A percentile compares a stretch with the other conserved stretches of the same genome.
phyloP scores from a whole-genome alignment of 768 basidiomycete species.

The Tricholoma hemisulphureum region DNA sequence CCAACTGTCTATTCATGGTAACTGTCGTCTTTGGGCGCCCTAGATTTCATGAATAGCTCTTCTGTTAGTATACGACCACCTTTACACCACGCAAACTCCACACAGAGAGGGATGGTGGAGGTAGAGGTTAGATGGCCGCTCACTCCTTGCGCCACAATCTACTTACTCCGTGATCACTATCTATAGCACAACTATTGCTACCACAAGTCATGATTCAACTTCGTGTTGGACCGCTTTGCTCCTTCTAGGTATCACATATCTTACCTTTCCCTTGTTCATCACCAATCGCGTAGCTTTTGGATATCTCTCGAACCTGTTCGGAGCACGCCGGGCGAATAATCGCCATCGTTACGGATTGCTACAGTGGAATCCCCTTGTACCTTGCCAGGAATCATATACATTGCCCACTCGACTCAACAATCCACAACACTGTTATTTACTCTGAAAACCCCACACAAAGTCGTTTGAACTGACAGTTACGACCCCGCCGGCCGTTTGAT shows the following conservation, averaged over 20 bases:
- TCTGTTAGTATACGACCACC: not conserved
- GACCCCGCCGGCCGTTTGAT: not conserved
- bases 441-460: too few species aligned
- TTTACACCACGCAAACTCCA: not conserved
- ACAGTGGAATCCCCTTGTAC: not conserved
- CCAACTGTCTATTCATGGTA: not conserved
- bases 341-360: not conserved
- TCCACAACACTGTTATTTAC: not conserved
- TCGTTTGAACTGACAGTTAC: too few species aligned
- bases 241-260: not conserved
- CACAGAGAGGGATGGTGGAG: not conserved
- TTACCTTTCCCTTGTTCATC: not conserved
- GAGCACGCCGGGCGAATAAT: not conserved
- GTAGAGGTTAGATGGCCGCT: not conserved
- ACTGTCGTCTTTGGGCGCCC: not conserved
- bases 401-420: conserved; percentile 4
- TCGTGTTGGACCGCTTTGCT: not conserved
- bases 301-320: not conserved
- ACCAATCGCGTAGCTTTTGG: not conserved
- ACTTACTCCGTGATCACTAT: not conserved
- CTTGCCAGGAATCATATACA: not conserved
- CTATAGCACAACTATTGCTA: not conserved
- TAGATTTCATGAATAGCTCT: not conserved
- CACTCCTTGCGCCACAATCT: not conserved
- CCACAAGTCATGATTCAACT: not conserved